Conservation (phyloP, 139 green algal genomes). For the Coelastrella sp. region DNA sequence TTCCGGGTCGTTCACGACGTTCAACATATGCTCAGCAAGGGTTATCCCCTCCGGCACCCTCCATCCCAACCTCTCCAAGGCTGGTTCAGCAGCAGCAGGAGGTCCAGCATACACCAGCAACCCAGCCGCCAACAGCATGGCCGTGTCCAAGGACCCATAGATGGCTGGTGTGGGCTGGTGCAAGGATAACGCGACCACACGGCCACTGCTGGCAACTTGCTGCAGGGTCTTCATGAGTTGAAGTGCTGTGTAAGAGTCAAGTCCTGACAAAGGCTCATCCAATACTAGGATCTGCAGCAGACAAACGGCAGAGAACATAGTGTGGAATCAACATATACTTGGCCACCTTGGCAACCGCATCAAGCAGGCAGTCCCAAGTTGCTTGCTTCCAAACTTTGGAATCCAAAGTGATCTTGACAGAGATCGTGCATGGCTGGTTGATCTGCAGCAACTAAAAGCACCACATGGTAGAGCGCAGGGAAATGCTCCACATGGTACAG, state of each 20-base stretch:
- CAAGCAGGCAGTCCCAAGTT: too few species aligned
- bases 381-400: too few species aligned
- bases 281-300: slow-evolving; percentile 58
- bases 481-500: too few species aligned
- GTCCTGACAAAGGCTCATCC: slow-evolving; percentile 80
- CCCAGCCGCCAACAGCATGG: slow-evolving; percentile 73
- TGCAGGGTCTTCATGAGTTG: slow-evolving; percentile 66
- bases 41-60: slow-evolving; percentile 49
- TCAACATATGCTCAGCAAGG: slow-evolving; percentile 66
- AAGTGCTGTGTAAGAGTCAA: slow-evolving; percentile 78
- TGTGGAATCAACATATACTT: neutral
- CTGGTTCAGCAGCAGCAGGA: slow-evolving; percentile 45
- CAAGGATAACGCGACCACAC: slow-evolving; percentile 81
- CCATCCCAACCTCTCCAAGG: slow-evolving; percentile 47
- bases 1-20: slow-evolving; percentile 47
- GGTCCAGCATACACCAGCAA: slow-evolving; percentile 68
- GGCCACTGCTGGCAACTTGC: slow-evolving; percentile 36
- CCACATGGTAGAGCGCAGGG: too few species aligned
- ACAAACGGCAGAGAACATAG: neutral
- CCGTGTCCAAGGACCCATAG: slow-evolving; percentile 71
- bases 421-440: too few species aligned
- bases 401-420: too few species aligned
- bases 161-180: slow-evolving; percentile 85
- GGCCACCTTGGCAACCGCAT: neutral
- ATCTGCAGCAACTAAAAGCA: too few species aligned